Percentiles rank a stretch among this genome's conserved stretches.
These are phyloP conservation scores for Colletotrichum lentis DNA, from an alignment of 2,329 filamentous ascomycete species.

Conservation along the genomic window DNA sequence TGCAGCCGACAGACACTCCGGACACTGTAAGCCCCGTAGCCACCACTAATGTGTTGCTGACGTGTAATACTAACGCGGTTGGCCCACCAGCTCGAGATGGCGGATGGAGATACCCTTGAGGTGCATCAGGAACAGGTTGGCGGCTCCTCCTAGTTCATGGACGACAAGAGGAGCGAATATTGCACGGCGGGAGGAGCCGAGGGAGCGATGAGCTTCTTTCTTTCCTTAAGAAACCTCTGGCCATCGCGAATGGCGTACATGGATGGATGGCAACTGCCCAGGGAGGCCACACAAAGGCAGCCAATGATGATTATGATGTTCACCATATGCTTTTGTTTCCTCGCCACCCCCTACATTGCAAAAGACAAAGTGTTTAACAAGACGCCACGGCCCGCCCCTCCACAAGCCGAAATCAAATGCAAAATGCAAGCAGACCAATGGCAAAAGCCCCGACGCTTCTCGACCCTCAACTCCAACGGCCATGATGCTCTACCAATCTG, in stretches of 20 bases:
- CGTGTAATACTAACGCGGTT: constrained; percentile 39
- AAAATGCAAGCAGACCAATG: background rate
- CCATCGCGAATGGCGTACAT: constrained; percentile 19
- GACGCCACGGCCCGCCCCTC: background rate
- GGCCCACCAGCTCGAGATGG: constrained; percentile 83
- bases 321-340: constrained; percentile 13
- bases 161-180: background rate
- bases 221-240: constrained; percentile 14
- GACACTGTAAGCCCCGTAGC: constrained; percentile 75
- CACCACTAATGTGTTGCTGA: background rate
- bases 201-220: constrained; percentile 18
- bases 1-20: constrained; percentile 87
- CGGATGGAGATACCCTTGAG: constrained; percentile 93
- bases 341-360: background rate
- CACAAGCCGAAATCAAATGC: background rate
- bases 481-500: background rate
- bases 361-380: background rate
- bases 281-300: constrained; percentile 21
- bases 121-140: constrained; percentile 99
- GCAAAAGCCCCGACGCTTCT: background rate
- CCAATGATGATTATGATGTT: constrained; percentile 36
- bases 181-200: constrained; percentile 2
- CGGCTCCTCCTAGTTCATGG: constrained; percentile 53
- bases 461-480: background rate
- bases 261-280: constrained; percentile 12